phyloP scores from a whole-genome alignment of 2,329 filamentous ascomycete species.

The Alternaria solani region DNA sequence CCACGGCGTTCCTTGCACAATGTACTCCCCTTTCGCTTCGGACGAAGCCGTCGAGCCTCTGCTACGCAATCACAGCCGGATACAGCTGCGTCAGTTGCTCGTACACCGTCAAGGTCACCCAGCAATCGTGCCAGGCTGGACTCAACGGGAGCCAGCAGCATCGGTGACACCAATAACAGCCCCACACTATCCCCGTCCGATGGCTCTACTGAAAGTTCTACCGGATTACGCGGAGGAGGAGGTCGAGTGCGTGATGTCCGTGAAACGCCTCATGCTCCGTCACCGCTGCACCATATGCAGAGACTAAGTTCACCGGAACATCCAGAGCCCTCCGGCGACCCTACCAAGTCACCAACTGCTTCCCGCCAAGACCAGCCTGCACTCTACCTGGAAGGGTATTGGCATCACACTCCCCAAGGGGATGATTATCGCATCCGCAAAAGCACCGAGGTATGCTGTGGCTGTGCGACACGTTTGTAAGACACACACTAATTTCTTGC shows the following conservation, averaged over 20 bases:
- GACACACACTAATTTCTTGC: no score
- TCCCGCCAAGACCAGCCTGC: neutral
- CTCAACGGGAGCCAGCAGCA: slow-evolving; percentile 16
- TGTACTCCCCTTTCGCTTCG: slow-evolving; percentile 33
- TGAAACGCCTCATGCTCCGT: slow-evolving; percentile 19
- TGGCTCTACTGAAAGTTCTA: slow-evolving; percentile 20
- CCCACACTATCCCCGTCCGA: slow-evolving; percentile 7
- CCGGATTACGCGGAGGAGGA: slow-evolving; percentile 28
- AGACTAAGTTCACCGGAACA: slow-evolving; percentile 20
- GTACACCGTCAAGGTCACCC: slow-evolving; percentile 15
- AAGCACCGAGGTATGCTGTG: neutral
- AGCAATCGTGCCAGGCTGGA: slow-evolving; percentile 13
- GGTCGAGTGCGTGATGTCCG: slow-evolving; percentile 14
- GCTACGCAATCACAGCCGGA: slow-evolving; percentile 2
- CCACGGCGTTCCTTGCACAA: slow-evolving; percentile 17
- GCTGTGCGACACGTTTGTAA: no score
- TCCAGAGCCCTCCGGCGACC: slow-evolving; percentile 1
- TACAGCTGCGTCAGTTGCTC: slow-evolving; percentile 14
- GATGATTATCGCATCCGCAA: slow-evolving; percentile 12
- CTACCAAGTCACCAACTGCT: slow-evolving; percentile 2
- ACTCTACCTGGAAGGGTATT: slow-evolving; percentile 18
- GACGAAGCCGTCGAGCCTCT: slow-evolving; percentile 5
- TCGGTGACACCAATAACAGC: slow-evolving; percentile 7
- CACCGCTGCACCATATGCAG: slow-evolving; percentile 30
- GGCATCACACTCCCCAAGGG: slow-evolving; percentile 7